A percentile compares a stretch with the other conserved stretches of the same genome.
Evolutionary conservation across 2,329 filamentous ascomycete genomes (phyloP).

Genomic region (Rhexocercosporidium sp.): DNA sequence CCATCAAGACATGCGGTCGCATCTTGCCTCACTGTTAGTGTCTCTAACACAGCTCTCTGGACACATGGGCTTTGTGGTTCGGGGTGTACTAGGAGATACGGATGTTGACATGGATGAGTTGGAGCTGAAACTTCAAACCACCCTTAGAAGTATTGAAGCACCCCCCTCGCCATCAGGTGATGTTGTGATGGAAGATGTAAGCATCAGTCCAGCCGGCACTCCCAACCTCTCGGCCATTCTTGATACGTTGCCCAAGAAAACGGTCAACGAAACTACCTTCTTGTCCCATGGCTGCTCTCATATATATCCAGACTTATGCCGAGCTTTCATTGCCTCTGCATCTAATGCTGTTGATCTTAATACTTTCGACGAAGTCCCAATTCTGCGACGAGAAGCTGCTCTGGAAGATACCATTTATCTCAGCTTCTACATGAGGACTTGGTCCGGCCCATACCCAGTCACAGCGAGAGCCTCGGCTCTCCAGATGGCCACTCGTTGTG

Average conservation of each 20-base stretch:
- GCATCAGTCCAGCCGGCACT: conserved; percentile 37
- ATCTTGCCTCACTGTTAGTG: conserved; percentile 71
- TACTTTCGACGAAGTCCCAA: conserved; percentile 53
- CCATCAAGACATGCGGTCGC: conserved; percentile 62
- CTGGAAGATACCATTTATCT: conserved; percentile 69
- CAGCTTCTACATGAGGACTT: conserved; percentile 77
- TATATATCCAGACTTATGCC: conserved; percentile 63
- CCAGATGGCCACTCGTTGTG: conserved; percentile 62
- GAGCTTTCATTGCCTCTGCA: conserved; percentile 61
- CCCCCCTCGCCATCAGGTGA: conserved; percentile 57
- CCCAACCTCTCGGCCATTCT: conserved; percentile 38
- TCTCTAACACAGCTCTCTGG: conserved; percentile 64
- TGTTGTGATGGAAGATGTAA: conserved; percentile 53
- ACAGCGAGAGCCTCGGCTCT: conserved; percentile 73
- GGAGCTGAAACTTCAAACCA: conserved; percentile 75
- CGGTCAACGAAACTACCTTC: conserved; percentile 54
- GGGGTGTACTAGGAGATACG: conserved; percentile 68
- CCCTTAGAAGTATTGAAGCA: conserved; percentile 63
- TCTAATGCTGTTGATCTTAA: conserved; percentile 48
- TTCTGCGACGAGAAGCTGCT: conserved; percentile 59
- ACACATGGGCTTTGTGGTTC: conserved; percentile 66
- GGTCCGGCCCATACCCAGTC: conserved; percentile 73
- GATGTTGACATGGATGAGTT: conserved; percentile 76
- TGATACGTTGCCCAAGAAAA: conserved; percentile 39
- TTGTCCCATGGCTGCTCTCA: conserved; percentile 55